phyloP scores from a whole-genome alignment of 805 yeast species.

The Debaryomyces tyrocola region DNA sequence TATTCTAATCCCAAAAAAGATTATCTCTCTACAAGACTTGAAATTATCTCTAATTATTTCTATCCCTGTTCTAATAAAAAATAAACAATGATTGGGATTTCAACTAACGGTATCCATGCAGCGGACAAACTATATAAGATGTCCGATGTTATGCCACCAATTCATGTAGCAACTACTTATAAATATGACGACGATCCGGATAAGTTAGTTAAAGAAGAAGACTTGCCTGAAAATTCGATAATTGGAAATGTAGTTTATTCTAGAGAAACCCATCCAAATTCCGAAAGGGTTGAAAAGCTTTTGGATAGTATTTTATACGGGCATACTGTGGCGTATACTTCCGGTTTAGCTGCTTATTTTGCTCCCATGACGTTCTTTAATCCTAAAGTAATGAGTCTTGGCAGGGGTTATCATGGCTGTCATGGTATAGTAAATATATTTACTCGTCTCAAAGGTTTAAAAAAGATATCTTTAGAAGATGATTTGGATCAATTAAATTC shows the following conservation, averaged over 20 bases:
- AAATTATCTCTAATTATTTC: no score
- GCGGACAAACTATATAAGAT: conserved; percentile 62
- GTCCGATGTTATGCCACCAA: conserved; percentile 73
- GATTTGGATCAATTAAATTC: conserved; percentile 47
- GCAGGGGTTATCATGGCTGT: no score
- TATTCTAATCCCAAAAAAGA: no score
- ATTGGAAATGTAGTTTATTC: no score
- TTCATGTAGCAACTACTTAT: conserved; percentile 79
- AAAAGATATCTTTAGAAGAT: conserved; percentile 45
- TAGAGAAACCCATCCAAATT: conserved; percentile 84
- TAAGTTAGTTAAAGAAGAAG: conserved; percentile 46
- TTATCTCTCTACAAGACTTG: no score
- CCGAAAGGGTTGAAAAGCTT: conserved; percentile 56
- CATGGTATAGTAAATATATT: conserved; percentile 68
- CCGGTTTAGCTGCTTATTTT: conserved; percentile 79
- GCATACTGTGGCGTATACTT: conserved; percentile 66
- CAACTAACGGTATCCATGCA: conserved; percentile 66
- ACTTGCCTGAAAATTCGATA: conserved; percentile 24
- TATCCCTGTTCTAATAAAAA: no score
- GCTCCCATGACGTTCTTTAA: conserved; percentile 69
- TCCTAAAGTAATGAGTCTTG: conserved; percentile 77
- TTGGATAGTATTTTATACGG: conserved; percentile 60
- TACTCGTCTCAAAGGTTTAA: conserved; percentile 57
- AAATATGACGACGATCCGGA: conserved; percentile 62
- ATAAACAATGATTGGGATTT: conserved; percentile 41